Conservation (phyloP, 306 rosid genomes). For the Neltuma alba region DNA sequence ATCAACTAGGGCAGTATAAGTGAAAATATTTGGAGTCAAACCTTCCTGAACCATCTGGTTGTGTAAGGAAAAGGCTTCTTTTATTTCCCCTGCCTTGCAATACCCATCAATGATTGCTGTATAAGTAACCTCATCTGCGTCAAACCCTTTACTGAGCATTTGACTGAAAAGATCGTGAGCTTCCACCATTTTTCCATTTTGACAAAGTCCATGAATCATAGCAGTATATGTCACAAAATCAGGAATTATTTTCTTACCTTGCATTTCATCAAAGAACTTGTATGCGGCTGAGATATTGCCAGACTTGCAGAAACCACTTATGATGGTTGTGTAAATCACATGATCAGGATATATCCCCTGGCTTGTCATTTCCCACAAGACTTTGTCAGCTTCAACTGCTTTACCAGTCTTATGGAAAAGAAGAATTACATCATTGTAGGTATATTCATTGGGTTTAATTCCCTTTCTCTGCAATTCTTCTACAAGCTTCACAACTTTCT, state of each 20-base stretch:
- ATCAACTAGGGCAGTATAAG: constrained; percentile 82
- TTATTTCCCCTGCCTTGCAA: constrained; percentile 81
- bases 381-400: constrained; percentile 57
- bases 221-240: constrained; percentile 74
- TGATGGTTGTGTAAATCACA: constrained; percentile 77
- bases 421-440: constrained; percentile 61
- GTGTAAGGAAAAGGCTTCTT: constrained; percentile 80
- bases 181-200: constrained; percentile 66
- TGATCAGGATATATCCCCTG: constrained; percentile 67
- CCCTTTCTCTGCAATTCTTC: constrained; percentile 73
- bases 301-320: constrained; percentile 67
- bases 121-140: constrained; percentile 82
- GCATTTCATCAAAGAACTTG: constrained; percentile 72
- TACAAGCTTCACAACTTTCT: constrained; percentile 67
- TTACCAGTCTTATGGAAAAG: constrained; percentile 69
- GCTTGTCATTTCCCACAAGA: constrained; percentile 63
- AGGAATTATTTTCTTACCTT: constrained; percentile 54
- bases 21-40: constrained; percentile 70
- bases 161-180: constrained; percentile 57
- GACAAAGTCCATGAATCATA: constrained; percentile 73
- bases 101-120: constrained; percentile 76
- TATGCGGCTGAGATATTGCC: constrained; percentile 59
- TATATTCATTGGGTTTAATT: constrained; percentile 60
- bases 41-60: constrained; percentile 75
- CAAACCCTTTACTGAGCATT: constrained; percentile 64